Evolutionary conservation across 2,329 filamentous ascomycete genomes (phyloP).

Genomic region (Zopfia rhizophila): DNA sequence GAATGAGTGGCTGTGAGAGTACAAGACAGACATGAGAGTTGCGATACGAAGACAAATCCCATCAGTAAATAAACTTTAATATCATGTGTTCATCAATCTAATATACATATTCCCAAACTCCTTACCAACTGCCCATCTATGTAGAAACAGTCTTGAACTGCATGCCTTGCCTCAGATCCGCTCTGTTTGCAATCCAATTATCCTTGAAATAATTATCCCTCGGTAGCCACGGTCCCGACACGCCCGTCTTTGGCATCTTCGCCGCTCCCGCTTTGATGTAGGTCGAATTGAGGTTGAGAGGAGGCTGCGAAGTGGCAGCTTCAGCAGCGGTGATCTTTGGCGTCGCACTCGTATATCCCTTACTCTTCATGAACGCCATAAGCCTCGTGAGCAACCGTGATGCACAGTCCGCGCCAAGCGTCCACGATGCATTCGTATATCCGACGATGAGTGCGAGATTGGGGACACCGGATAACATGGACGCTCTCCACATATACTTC

Average conservation of each 20-base stretch:
- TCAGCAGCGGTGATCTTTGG: slow-evolving; percentile 56
- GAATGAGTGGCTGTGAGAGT: no score
- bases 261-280: slow-evolving; percentile 59
- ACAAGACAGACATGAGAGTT: no score
- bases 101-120: neutral
- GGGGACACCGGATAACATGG: slow-evolving; percentile 71
- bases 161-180: slow-evolving; percentile 54
- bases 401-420: slow-evolving; percentile 67
- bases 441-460: slow-evolving; percentile 69
- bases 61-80: no score
- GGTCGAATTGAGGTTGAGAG: slow-evolving; percentile 61
- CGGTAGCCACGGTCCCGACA: slow-evolving; percentile 55
- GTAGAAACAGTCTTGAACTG: slow-evolving; percentile 43
- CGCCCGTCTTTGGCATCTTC: slow-evolving; percentile 60
- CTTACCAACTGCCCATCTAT: neutral
- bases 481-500: slow-evolving; percentile 69
- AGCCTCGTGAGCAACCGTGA: slow-evolving; percentile 62
- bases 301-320: slow-evolving; percentile 50
- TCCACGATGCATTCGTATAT: slow-evolving; percentile 71
- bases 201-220: slow-evolving; percentile 58
- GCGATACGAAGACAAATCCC: no score
- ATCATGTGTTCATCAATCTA: no score
- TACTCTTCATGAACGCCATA: slow-evolving; percentile 61
- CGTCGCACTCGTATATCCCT: slow-evolving; percentile 55
- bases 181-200: slow-evolving; percentile 54